Conservation (phyloP, 2,329 filamentous ascomycete species). For the Alternaria sp. region DNA sequence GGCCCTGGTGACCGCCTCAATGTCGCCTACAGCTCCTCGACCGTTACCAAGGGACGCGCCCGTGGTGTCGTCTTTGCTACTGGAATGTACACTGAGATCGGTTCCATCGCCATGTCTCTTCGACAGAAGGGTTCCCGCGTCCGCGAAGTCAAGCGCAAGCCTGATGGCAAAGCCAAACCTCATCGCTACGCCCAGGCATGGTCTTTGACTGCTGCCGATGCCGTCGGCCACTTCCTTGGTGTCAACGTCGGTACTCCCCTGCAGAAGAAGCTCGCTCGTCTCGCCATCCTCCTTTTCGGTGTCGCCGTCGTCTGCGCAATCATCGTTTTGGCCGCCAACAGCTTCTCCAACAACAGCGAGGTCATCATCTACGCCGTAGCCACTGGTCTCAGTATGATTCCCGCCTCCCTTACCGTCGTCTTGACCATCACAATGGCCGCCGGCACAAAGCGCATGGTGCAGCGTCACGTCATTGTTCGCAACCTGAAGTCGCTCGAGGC, state of each 20-base stretch:
- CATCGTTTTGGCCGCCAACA: slow-evolving; percentile 45
- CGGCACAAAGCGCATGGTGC: slow-evolving; percentile 45
- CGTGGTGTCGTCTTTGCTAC: slow-evolving; percentile 71
- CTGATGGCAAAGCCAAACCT: slow-evolving; percentile 35
- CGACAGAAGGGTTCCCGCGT: slow-evolving; percentile 55
- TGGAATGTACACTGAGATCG: slow-evolving; percentile 75
- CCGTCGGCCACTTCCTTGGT: slow-evolving; percentile 47
- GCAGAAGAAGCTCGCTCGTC: slow-evolving; percentile 46
- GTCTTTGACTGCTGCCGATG: slow-evolving; percentile 54
- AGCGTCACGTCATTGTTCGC: slow-evolving; percentile 44
- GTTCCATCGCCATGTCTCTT: slow-evolving; percentile 69
- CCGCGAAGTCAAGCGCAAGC: slow-evolving; percentile 51
- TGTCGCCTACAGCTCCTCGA: slow-evolving; percentile 66
- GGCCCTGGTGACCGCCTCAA: slow-evolving; percentile 73
- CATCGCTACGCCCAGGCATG: slow-evolving; percentile 56
- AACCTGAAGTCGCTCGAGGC: slow-evolving; percentile 47
- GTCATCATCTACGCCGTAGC: slow-evolving; percentile 48
- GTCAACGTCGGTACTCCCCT: slow-evolving; percentile 48
- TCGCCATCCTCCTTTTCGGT: slow-evolving; percentile 35
- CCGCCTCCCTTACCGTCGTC: slow-evolving; percentile 43
- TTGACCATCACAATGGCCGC: slow-evolving; percentile 49
- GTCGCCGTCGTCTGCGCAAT: slow-evolving; percentile 29
- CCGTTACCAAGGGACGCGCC: slow-evolving; percentile 59
- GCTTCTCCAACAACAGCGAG: slow-evolving; percentile 45
- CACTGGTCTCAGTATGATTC: slow-evolving; percentile 47